Percentiles rank a stretch among this genome's conserved stretches.
Evolutionary conservation across 768 basidiomycete species (phyloP).

Genomic region (Sistotremastrum suecicum): DNA sequence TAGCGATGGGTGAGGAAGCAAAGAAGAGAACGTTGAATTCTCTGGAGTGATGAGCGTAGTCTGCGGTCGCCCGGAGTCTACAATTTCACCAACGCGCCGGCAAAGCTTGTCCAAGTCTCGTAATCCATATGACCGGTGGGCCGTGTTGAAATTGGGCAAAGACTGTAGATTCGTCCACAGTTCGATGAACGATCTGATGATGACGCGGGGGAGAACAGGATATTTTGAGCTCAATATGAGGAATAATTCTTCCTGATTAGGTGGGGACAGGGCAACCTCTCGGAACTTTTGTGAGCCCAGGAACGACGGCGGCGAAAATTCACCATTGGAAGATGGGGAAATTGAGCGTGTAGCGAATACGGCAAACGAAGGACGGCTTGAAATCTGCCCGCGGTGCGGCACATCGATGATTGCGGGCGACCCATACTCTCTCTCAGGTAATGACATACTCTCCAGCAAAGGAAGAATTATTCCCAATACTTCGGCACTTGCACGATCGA

Average conservation of each 20-base stretch:
- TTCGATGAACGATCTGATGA: slow-evolving; percentile 38
- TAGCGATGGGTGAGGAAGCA: slow-evolving; percentile 58
- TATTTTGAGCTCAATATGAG: slow-evolving; percentile 59
- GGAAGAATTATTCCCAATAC: slow-evolving; percentile 80
- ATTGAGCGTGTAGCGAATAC: slow-evolving; percentile 82
- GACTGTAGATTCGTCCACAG: slow-evolving; percentile 54
- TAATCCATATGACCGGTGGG: slow-evolving; percentile 46
- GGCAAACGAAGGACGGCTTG: slow-evolving; percentile 67
- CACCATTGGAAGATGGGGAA: slow-evolving; percentile 28
- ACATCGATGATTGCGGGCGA: slow-evolving; percentile 52
- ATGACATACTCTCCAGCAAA: slow-evolving; percentile 54
- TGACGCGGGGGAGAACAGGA: slow-evolving; percentile 36
- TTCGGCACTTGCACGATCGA: slow-evolving; percentile 83
- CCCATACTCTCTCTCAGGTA: slow-evolving; percentile 64
- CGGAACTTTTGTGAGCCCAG: slow-evolving; percentile 77
- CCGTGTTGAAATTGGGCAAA: slow-evolving; percentile 36
- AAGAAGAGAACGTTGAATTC: slow-evolving; percentile 19
- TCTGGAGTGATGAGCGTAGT: slow-evolving; percentile 14
- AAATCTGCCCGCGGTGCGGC: slow-evolving; percentile 58
- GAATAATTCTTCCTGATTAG: slow-evolving; percentile 50
- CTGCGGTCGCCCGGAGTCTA: slow-evolving; percentile 38
- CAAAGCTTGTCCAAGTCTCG: slow-evolving; percentile 80
- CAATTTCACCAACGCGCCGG: slow-evolving; percentile 45
- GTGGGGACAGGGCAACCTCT: slow-evolving; percentile 50
- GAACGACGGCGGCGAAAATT: slow-evolving; percentile 50